Evolutionary conservation across 106 monocot species (phyloP).

Genomic region (Allium cepa): DNA sequence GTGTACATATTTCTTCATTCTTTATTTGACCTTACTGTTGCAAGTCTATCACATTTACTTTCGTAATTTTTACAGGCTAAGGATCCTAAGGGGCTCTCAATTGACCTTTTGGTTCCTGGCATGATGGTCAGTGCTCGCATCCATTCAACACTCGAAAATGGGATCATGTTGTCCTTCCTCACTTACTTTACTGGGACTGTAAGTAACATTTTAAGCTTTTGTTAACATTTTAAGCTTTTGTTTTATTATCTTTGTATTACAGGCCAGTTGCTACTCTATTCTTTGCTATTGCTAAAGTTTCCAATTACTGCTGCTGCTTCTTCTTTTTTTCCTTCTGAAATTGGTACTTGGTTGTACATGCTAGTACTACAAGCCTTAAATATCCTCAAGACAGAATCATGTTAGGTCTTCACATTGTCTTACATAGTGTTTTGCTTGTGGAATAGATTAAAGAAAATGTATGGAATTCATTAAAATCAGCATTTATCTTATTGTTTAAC

Average conservation of each 20-base stretch:
- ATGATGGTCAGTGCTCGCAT: constrained; percentile 93
- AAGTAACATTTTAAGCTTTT: constrained; percentile 17
- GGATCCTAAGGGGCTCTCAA: constrained; percentile 79
- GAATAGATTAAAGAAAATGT: too few species aligned
- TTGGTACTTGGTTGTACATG: too few species aligned
- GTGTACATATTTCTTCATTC: neutral
- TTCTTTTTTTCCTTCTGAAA: too few species aligned
- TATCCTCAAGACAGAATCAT: too few species aligned
- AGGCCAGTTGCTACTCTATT: neutral
- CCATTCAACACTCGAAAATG: constrained; percentile 75
- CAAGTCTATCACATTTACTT: neutral
- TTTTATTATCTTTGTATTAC: constrained; percentile 1
- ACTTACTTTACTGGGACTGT: constrained; percentile 98
- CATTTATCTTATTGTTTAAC: too few species aligned
- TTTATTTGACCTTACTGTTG: constrained; percentile 3
- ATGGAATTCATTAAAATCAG: too few species aligned
- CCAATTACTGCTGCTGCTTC: too few species aligned
- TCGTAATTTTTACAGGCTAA: constrained; percentile 37
- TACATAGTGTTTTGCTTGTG: too few species aligned
- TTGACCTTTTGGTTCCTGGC: constrained; percentile 88
- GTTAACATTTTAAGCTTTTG: too few species aligned
- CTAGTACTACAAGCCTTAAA: too few species aligned
- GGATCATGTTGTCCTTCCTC: constrained; percentile 84
- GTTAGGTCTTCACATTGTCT: too few species aligned
- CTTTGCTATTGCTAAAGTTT: too few species aligned